Base-by-base conservation (phyloP, 1,284 basidiomycete genomes). In the Cryptococcus sp. region DNA sequence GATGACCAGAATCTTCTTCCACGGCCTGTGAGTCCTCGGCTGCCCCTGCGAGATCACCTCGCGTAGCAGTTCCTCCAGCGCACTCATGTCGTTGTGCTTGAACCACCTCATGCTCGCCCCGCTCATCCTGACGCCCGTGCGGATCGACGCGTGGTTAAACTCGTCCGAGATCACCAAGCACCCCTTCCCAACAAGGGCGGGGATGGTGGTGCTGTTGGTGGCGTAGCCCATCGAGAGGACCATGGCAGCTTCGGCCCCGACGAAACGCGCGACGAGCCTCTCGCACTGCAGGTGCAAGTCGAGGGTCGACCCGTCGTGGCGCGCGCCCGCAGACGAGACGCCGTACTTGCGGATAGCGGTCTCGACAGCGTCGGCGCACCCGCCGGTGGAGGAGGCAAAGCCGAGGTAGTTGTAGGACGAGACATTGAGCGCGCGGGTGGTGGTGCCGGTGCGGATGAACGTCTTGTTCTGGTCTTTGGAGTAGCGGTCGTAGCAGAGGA, bases 391-490 rank as follows among this genome's bases (percentile, higher is more conserved):
- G 75, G 97, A 92, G 1, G 95, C 95, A 71, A 98, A 99, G 5
- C 96, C 95, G 67, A 99, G 90, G 74, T 99, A 99, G 80, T 99
- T 99, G 82, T 99, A 98, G 5, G 93, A 97, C 9, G 92, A 95
- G 66, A 98, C 87, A 77, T 99, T 99, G 68, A 99, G 86, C 0
- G 87, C 89, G 55, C 93, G 89, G 1, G 91, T 94, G 42, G 83
- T 84, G 0, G 81, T 83, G 60, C 93, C 95, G 1, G 89, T 88
- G 64, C 88, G 81, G 43, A 85, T 77, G 69, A 92, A 89, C 7
- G 87, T 87, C 69, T 84, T 81, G 79, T 91, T 89, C 79, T 87
- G 87, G 77, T 98, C 89, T 51, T 84, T 79, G 3, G 91, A 89
- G 62, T 84, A 82, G 48, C 95, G 88, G 79, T 98, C 92, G 46